These are phyloP conservation scores for Diaporthe velutina DNA, from an alignment of 2,329 filamentous ascomycete species.

Conservation along the genomic window DNA sequence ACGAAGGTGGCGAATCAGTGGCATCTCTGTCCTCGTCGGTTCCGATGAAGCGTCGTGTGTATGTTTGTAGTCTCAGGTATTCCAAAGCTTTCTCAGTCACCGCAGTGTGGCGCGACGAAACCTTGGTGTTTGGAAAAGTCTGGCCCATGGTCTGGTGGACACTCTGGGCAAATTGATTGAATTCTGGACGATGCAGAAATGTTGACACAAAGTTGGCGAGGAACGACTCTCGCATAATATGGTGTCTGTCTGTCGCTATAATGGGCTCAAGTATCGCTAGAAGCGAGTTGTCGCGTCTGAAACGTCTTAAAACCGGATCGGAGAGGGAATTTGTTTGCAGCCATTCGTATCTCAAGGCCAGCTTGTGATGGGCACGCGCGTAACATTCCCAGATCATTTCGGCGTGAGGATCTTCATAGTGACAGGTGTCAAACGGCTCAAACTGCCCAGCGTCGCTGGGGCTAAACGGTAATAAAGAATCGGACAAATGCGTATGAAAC, in stretches of 20 bases:
- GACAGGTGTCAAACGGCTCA: not conserved
- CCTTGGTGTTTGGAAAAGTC: not conserved
- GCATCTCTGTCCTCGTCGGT: not conserved
- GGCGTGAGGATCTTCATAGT: constrained; percentile 13
- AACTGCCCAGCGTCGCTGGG: constrained; percentile 15
- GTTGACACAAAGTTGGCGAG: constrained; percentile 27
- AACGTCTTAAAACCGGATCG: not conserved
- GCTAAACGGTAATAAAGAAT: constrained; percentile 1
- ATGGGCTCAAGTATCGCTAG: constrained; percentile 29
- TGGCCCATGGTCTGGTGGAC: not conserved
- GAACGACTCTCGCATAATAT: not conserved
- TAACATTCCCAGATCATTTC: constrained; percentile 29
- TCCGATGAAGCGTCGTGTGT: constrained; percentile 15
- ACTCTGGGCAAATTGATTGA: not conserved
- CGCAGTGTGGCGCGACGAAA: not conserved
- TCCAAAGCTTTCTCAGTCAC: not conserved
- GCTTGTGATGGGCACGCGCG: constrained; percentile 19
- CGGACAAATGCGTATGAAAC: not conserved
- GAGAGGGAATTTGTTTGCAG: not conserved
- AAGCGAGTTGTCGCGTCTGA: constrained; percentile 32
- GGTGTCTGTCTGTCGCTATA: not conserved
- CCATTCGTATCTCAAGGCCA: constrained; percentile 13
- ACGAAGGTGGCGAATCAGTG: not conserved
- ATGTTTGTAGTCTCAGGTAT: constrained; percentile 13
- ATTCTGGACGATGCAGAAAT: constrained; percentile 21